phyloP scores from a whole-genome alignment of 2,329 filamentous ascomycete genomes.

The Dothistroma septosporum region DNA sequence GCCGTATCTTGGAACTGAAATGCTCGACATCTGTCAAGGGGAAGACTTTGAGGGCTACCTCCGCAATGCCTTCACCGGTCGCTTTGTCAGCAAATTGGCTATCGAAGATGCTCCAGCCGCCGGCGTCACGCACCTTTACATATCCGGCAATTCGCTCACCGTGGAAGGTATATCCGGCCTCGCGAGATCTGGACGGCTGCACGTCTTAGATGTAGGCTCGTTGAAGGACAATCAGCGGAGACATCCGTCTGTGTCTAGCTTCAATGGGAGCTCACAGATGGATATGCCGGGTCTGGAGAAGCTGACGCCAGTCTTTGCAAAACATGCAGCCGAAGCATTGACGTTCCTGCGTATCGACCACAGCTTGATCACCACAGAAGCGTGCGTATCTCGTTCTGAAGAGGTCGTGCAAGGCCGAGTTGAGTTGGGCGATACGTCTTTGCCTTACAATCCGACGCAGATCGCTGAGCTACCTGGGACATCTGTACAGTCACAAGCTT shows the following conservation, averaged over 20 bases:
- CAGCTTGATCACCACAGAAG: slow-evolving; percentile 49
- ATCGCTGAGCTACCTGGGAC: slow-evolving; percentile 31
- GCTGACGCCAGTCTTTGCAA: slow-evolving; percentile 49
- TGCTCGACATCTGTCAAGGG: slow-evolving; percentile 39
- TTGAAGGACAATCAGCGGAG: slow-evolving; percentile 31
- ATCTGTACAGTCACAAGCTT: slow-evolving; percentile 18
- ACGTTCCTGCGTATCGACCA: slow-evolving; percentile 56
- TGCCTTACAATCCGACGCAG: slow-evolving; percentile 21
- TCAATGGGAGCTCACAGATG: slow-evolving; percentile 21
- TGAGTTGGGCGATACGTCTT: slow-evolving; percentile 28
- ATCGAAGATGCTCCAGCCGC: slow-evolving; percentile 53
- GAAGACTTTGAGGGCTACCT: slow-evolving; percentile 53
- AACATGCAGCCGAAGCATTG: slow-evolving; percentile 45
- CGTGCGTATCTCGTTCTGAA: slow-evolving; percentile 23
- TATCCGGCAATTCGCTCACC: slow-evolving; percentile 54
- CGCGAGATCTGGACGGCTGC: slow-evolving; percentile 48
- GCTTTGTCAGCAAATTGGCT: slow-evolving; percentile 51
- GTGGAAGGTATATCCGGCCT: slow-evolving; percentile 54
- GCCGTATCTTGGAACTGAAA: slow-evolving; percentile 38
- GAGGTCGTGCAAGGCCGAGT: slow-evolving; percentile 25
- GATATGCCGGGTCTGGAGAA: slow-evolving; percentile 51
- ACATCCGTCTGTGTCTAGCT: slow-evolving; percentile 26
- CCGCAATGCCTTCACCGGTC: slow-evolving; percentile 45
- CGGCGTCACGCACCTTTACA: slow-evolving; percentile 58
- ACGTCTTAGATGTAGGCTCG: slow-evolving; percentile 54